Base-by-base conservation (phyloP, 1,284 basidiomycete species). In the Schizophyllum commune region DNA sequence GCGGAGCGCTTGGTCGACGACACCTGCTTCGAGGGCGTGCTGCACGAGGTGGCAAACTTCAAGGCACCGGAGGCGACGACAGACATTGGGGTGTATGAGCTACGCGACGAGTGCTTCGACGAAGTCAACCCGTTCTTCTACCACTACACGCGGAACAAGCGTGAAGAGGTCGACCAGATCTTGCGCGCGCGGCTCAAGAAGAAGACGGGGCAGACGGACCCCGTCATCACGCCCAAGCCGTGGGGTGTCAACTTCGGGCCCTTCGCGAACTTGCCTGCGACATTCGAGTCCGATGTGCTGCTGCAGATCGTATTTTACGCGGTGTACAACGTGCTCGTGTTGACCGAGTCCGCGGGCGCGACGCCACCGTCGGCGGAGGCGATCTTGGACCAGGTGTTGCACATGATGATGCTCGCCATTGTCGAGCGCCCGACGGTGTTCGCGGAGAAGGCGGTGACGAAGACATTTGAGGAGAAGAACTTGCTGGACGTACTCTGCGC, bases 111-210 rank as follows among this genome's bases (percentile, higher is more conserved):
- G 67, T 81, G 79, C 32, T 95, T 86, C 71, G 88, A 88, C 64
- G 91, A 98, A 66, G 89, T 99, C 65, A 92, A 98, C 69, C 95
- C 96, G 0, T 97, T 95, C 78, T 98, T 96, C 79, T 93, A 90
- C 71, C 95, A 98, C 70, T 99, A 97, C 74, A 91, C 93, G 11
- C 84, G 96, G 33, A 99, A 99, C 74, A 91, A 95, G 70, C 85
- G 95, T 54, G 94, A 98, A 69, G 92, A 96, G 70, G 96, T 94
- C n/a, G 94, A 96, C 68, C 83, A 82, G 34, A 83, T 92, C 5
- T 77, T 98, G 55, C 79, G 85, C 58, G 83, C 81, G 59, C 80
- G 92, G 56, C 70, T 89, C 58, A 86, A 85, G 78, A 88, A 86
- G 77, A 84, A 83, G 71, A 81, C 77, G 0, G 83, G 84, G 7